Percentiles rank a stretch among this genome's conserved stretches.
These are phyloP conservation scores for Ogataea paradorogensis DNA, from an alignment of 805 yeast species.

Conservation along the genomic window DNA sequence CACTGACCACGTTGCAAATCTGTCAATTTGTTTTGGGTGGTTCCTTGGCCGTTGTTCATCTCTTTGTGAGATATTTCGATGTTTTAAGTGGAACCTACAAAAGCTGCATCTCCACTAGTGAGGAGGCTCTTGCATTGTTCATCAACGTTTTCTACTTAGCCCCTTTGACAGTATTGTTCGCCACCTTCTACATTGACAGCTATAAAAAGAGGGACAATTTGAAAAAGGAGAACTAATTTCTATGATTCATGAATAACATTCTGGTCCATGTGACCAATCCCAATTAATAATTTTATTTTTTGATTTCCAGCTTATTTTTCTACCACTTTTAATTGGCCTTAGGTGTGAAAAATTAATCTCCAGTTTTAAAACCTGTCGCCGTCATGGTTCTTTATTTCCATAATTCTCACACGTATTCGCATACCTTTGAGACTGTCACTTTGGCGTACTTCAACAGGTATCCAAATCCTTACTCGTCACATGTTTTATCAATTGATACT, in stretches of 20 bases:
- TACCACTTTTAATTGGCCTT: constrained; percentile 3
- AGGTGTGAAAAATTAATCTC: constrained; percentile 6
- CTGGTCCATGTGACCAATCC: no score
- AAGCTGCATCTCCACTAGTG: constrained; percentile 54
- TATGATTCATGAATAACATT: neutral
- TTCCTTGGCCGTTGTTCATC: constrained; percentile 59
- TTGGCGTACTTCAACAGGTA: constrained; percentile 74
- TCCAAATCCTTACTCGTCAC: constrained; percentile 79
- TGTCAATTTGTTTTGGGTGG: constrained; percentile 70
- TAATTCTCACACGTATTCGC: constrained; percentile 52
- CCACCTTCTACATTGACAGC: constrained; percentile 61
- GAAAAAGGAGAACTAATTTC: constrained; percentile 1
- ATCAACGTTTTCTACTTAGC: constrained; percentile 63
- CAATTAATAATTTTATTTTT: no score
- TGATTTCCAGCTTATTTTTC: constrained; percentile 1
- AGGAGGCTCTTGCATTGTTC: constrained; percentile 59
- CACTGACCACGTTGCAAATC: constrained; percentile 65
- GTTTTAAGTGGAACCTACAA: constrained; percentile 38
- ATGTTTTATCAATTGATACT: constrained; percentile 82
- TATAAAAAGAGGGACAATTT: constrained; percentile 35
- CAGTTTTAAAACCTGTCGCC: constrained; percentile 1
- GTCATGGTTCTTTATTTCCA: constrained; percentile 64
- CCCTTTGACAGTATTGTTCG: constrained; percentile 65
- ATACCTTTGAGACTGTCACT: constrained; percentile 70
- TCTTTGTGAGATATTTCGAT: constrained; percentile 60